Conservation (phyloP, 164 flowering plant genomes). For the Santalum album region DNA sequence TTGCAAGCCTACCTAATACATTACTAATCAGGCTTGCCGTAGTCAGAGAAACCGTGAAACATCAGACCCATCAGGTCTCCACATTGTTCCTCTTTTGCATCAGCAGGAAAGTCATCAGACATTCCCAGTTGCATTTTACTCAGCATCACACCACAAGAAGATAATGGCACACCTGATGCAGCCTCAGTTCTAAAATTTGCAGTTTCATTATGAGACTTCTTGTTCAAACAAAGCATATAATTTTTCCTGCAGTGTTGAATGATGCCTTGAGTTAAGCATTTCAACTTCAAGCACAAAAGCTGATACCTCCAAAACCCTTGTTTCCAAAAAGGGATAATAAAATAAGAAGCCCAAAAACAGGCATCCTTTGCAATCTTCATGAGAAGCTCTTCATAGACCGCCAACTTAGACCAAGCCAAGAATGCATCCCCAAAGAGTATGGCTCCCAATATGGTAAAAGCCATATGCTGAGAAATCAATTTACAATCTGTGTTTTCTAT, state of each 20-base stretch:
- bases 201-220: constrained; percentile 7
- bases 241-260: constrained; percentile 26
- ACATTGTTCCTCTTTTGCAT: constrained; percentile 29
- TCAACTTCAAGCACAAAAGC: constrained; percentile 34
- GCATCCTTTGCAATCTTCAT: constrained; percentile 59
- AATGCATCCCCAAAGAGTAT: constrained; percentile 53
- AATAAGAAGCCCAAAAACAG: constrained; percentile 59
- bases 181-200: constrained; percentile 9
- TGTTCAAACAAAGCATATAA: constrained; percentile 15
- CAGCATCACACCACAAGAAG: constrained; percentile 8
- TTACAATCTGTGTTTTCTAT: constrained; percentile 36
- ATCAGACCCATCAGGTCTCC: constrained; percentile 48
- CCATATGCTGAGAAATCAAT: constrained; percentile 46
- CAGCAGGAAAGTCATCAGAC: constrained; percentile 14
- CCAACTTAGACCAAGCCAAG: constrained; percentile 48
- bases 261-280: constrained; percentile 44
- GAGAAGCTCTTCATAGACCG: constrained; percentile 46
- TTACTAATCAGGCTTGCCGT: constrained; percentile 39
- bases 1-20: constrained; percentile 41
- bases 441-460: constrained; percentile 50
- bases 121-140: constrained; percentile 16
- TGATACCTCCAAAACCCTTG: constrained; percentile 53
- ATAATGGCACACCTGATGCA: constrained; percentile 5
- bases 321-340: constrained; percentile 55
- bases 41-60: constrained; percentile 58